Percentiles rank a stretch among this genome's conserved stretches.
Conservation (phyloP, 225 moss, liverwort and hornwort genomes). For the Sphagnum tenellum region DNA sequence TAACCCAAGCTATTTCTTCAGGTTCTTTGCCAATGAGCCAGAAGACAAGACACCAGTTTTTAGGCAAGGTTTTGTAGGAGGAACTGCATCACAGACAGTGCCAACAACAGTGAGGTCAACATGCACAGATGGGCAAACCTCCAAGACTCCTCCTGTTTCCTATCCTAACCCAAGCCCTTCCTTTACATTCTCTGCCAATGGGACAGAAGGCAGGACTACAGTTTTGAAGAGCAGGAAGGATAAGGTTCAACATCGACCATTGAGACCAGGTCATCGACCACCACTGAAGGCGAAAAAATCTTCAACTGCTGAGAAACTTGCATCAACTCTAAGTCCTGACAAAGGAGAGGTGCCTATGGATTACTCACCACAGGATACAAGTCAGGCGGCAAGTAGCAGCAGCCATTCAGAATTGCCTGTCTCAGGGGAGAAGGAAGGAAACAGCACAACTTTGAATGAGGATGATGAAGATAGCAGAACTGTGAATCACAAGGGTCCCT, state of each 20-base stretch:
- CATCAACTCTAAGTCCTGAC: slow-evolving; percentile 21
- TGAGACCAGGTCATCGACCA: slow-evolving; percentile 19
- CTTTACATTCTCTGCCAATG: slow-evolving; percentile 53
- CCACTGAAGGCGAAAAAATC: slow-evolving; percentile 25
- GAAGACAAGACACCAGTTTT: too few species aligned
- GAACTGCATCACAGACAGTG: too few species aligned
- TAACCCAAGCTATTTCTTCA: too few species aligned
- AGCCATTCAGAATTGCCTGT: slow-evolving; percentile 13
- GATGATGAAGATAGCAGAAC: slow-evolving; percentile 11
- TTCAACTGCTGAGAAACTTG: slow-evolving; percentile 11
- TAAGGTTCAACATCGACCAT: slow-evolving; percentile 23
- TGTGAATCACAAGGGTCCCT: slow-evolving; percentile 7
- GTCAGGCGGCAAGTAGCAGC: slow-evolving; percentile 32
- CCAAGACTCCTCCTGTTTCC: slow-evolving; percentile 11
- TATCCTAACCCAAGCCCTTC: slow-evolving; percentile 10
- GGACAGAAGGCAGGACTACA: slow-evolving; percentile 8
- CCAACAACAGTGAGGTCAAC: slow-evolving; percentile 7
- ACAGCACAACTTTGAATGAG: slow-evolving; percentile 15
- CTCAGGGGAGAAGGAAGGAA: slow-evolving; percentile 18
- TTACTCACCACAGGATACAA: slow-evolving; percentile 53
- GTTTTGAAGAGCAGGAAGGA: slow-evolving; percentile 26
- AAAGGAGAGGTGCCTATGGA: slow-evolving; percentile 49
- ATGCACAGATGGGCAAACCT: slow-evolving; percentile 1
- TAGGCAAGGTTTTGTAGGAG: too few species aligned
- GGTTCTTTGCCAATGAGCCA: too few species aligned